Conservation (phyloP, 148 eudicot genomes). For the Camellia granthamiana region DNA sequence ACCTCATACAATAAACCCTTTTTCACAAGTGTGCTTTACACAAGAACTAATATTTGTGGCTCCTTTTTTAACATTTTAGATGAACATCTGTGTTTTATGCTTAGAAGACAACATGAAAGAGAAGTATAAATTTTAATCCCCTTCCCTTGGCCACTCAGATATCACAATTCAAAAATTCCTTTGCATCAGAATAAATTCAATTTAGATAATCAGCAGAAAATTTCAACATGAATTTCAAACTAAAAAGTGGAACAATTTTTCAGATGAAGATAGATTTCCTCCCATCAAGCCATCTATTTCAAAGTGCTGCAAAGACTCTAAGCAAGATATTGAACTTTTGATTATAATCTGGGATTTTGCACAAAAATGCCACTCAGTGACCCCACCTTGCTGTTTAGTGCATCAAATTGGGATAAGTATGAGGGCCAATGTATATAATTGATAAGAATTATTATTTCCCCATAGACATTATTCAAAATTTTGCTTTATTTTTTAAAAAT, state of each 20-base stretch:
- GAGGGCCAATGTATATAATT: background rate
- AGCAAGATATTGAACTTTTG: background rate
- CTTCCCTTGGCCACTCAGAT: background rate
- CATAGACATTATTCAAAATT: background rate
- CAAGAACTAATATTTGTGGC: background rate
- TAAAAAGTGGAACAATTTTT: background rate
- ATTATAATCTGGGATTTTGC: background rate
- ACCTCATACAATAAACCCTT: background rate
- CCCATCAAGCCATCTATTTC: too few relatives aligned
- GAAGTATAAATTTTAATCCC: background rate
- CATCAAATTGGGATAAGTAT: background rate
- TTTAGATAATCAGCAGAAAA: background rate
- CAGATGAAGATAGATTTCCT: too few relatives aligned
- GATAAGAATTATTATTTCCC: background rate
- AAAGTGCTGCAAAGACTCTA: background rate
- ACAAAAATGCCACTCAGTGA: slow-evolving; percentile 5
- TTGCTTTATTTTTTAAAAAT: background rate
- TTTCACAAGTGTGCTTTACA: background rate
- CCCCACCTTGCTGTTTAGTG: too few relatives aligned
- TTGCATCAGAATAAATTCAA: background rate
- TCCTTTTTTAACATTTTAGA: background rate
- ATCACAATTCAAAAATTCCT: background rate
- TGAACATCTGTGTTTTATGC: background rate
- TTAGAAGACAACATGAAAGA: background rate
- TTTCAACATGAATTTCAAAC: background rate